Conservation (phyloP, 1,284 basidiomycete species). For the Ustilago xerochloae region DNA sequence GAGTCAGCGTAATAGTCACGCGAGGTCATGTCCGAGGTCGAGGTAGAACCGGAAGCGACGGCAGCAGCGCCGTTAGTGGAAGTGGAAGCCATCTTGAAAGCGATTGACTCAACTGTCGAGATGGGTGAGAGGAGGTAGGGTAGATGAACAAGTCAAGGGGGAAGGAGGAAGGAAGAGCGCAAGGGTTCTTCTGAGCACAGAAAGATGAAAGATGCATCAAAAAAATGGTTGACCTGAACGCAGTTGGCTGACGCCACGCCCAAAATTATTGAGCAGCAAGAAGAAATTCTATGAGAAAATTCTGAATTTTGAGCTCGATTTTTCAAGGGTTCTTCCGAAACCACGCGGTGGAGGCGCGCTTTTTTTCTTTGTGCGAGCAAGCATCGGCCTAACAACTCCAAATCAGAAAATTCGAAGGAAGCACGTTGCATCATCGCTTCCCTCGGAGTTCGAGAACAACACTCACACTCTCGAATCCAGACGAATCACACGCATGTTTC, state of each 20-base stretch:
- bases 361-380: neutral
- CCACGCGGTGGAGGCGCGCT: neutral
- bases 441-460: constrained; percentile 3
- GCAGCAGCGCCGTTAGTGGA: constrained; percentile 41
- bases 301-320: constrained; percentile 2
- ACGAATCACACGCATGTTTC: constrained; percentile 4
- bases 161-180: neutral
- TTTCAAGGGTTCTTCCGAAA: constrained; percentile 8
- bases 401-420: neutral
- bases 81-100: constrained; percentile 47
- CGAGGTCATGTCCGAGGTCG: constrained; percentile 61
- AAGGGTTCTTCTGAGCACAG: neutral
- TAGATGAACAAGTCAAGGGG: neutral
- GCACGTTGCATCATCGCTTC: constrained; percentile 17
- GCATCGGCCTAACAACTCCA: constrained; percentile 1
- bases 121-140: neutral
- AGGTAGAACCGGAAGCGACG: constrained; percentile 23
- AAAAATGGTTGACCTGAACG: constrained; percentile 4
- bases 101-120: neutral
- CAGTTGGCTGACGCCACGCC: constrained; percentile 2
- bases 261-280: neutral
- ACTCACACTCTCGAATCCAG: too few relatives aligned
- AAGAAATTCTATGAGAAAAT: constrained; percentile 6
- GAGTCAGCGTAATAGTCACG: constrained; percentile 68
- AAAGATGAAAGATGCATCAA: neutral